Evolutionary conservation across 169 alveolate genomes (phyloP), one percentile per base, ranked within the genome.

Genomic region (Pseudocohnilembus persalinus): DNA sequence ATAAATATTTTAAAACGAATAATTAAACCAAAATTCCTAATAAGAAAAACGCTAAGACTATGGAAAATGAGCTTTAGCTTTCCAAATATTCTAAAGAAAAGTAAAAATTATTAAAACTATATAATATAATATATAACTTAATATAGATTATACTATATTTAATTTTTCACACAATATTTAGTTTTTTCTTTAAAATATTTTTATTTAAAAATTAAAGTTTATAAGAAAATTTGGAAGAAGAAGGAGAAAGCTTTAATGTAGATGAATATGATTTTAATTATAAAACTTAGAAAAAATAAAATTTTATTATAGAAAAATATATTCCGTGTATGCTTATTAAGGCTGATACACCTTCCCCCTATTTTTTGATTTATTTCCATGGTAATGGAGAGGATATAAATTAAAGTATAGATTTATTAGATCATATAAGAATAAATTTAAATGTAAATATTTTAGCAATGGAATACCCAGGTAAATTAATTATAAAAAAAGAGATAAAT

Each of bases 381-480:
- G 82, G 82, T 33, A 77, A 77, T 77, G 82, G 74, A 31, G 82
- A 77, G n/a, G 82, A 77, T 33, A 33, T 77, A 26, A 49, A 35
- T 63, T 29, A 64, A 26, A 49, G 77, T 28, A 49, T 49, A 27
- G 64, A 64, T 49, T 49, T 79, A 26, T 79, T 79, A 32, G 64
- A 79, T 29, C 84, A 79, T 49, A 28, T 79, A 29, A 34, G 84
- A 79, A 24, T 29, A 20, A 49, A 6, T 26, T 34, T 79, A 73
- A 73, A 79, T 33, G 74, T 79, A 79, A 77, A 77, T 33, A 33
- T 77, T 0, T 33, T 77, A 25, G 82, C 82, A 33, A 68, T 77
- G 34, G 82, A 77, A 77, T 77, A 77, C 33, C 82, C 82, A 27
- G 31, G 82, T 77, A 49, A 49, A 49, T 11, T 49, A 49, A 49